Evolutionary conservation across 345 rosid genomes (phyloP).

Genomic region (Microthlaspi erraticum): DNA sequence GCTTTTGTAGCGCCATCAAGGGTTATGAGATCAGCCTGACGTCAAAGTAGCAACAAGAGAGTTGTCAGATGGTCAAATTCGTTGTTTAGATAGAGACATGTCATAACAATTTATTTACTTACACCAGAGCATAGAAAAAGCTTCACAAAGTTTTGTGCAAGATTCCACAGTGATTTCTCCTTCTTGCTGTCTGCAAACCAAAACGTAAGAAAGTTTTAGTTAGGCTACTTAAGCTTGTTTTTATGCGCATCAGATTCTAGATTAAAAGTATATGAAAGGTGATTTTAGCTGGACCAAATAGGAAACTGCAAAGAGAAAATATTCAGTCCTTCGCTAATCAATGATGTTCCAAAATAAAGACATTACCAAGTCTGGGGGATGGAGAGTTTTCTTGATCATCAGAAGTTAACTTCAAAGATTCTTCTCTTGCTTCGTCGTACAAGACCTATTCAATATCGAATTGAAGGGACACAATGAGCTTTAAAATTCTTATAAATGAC

Average conservation of each 20-base stretch:
- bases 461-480: background rate
- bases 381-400: slow-evolving; percentile 61
- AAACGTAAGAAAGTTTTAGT: background rate
- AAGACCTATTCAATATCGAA: slow-evolving; percentile 45
- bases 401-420: slow-evolving; percentile 41
- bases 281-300: background rate
- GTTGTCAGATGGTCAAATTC: background rate
- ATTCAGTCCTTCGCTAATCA: background rate
- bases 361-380: slow-evolving; percentile 60
- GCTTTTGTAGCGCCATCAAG: slow-evolving; percentile 70
- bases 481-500: background rate
- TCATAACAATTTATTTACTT: slow-evolving; percentile 41
- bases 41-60: slow-evolving; percentile 24
- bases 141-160: slow-evolving; percentile 79
- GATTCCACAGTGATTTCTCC: slow-evolving; percentile 72
- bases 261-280: background rate
- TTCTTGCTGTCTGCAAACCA: slow-evolving; percentile 53
- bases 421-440: slow-evolving; percentile 50
- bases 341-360: slow-evolving; percentile 9
- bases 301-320: slow-evolving; percentile 6
- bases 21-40: slow-evolving; percentile 64
- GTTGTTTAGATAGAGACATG: slow-evolving; percentile 4
- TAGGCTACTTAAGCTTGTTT: slow-evolving; percentile 6
- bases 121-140: slow-evolving; percentile 82
- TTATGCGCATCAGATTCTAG: background rate